Evolutionary conservation across 1,139 yeast species (phyloP), one percentile per base, ranked within the genome.

Genomic region (Diutina rugosa): DNA sequence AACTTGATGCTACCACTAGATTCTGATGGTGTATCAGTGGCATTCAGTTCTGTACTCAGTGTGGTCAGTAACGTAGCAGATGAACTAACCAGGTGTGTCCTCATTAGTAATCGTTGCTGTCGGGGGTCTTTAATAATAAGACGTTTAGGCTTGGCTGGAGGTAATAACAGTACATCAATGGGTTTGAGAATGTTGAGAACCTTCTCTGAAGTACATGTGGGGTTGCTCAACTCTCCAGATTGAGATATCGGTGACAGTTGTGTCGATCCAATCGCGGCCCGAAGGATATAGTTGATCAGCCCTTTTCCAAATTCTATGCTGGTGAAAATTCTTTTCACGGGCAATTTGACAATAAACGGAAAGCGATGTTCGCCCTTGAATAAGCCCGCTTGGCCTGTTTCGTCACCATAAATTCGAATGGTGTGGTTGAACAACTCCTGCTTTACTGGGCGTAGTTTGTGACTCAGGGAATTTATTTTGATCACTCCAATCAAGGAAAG

Each of bases 241-340:
- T 12, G 55, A 44, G 32, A 28, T 45, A 30, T 10, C 9, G 46
- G 54, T 10, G 21, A 12, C 26, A 14, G 41, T 35, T 18, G 16
- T 5, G 41, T 35, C n/a, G 32, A 14, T n/a, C 74, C 70, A 28
- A 87, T 73, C 2, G 81, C 73, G 1, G 89, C 86, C 57, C 81
- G 77, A 54, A 90, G 70, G 44, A 73, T 69, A 67, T 90, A 90
- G 9, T 80, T 69, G n/a, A 90, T 87, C 21, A 89, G 79, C 9
- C 97, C 97, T 62, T 85, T 83, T 61, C 91, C 97, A 64, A 90
- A 90, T 61, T 85, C 87, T 32, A 90, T 79, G 58, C 91, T 84
- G 32, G 93, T 86, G 66, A 78, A 85, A 4, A 89, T 76, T 60
- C 87, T 78, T 62, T 80, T 82, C 61, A 77, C 78, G 1, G 97